Conservation (phyloP, 805 yeast species). For the Schwanniomyces polymorphus region DNA sequence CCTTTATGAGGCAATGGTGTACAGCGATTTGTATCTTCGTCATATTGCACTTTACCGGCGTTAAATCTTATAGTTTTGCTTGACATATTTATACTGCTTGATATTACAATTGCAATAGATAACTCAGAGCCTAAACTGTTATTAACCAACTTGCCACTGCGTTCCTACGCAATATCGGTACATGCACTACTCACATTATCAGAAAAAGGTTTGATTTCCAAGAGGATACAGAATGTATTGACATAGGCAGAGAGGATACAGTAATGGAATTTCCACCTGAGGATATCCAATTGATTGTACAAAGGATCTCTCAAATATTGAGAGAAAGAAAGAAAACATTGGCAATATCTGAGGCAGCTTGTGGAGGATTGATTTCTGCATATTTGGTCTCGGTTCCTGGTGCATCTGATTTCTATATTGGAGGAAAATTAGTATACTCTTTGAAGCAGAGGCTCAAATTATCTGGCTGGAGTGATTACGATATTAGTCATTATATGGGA, state of each 20-base stretch:
- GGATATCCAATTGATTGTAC: conserved; percentile 50
- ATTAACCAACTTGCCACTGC: background rate
- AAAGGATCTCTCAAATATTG: conserved; percentile 57
- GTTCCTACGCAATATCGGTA: background rate
- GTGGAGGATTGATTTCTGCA: conserved; percentile 84
- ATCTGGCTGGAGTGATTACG: conserved; percentile 76
- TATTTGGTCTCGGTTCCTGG: conserved; percentile 83
- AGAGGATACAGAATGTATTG: background rate
- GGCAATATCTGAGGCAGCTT: conserved; percentile 84
- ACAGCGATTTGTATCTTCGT: conserved; percentile 60
- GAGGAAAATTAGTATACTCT: conserved; percentile 80
- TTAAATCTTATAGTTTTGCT: conserved; percentile 52
- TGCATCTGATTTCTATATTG: conserved; percentile 79
- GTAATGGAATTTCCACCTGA: conserved; percentile 59
- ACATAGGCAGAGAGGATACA: background rate
- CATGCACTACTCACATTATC: background rate
- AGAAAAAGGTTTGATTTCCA: background rate
- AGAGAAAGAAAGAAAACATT: conserved; percentile 58
- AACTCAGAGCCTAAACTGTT: background rate
- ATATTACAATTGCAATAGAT: background rate
- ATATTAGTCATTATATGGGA: conserved; percentile 73
- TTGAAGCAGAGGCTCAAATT: conserved; percentile 70
- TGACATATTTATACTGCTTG: conserved; percentile 4
- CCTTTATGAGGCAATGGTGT: conserved; percentile 77
- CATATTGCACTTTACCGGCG: conserved; percentile 75